Percentiles rank a stretch among this genome's conserved stretches.
phyloP scores from a whole-genome alignment of 139 green algal species.

The Diplosphaera chodatii region DNA sequence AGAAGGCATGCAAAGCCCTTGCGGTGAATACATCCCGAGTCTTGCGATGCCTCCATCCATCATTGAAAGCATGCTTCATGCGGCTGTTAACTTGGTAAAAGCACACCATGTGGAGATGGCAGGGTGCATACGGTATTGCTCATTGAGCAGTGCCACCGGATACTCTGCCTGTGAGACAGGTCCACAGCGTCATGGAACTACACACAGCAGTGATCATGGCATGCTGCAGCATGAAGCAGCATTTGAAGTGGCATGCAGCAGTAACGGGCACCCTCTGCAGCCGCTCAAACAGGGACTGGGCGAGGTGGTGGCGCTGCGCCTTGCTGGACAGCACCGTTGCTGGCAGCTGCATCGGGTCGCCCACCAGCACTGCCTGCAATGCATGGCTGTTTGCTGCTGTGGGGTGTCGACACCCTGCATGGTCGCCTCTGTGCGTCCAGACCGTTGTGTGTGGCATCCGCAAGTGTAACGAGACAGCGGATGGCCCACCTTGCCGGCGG shows the following conservation, averaged over 20 bases:
- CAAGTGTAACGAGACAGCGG: too few relatives aligned
- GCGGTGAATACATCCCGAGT: too few relatives aligned
- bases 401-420: too few relatives aligned
- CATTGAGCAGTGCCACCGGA: slow-evolving; percentile 41
- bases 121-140: slow-evolving; percentile 78
- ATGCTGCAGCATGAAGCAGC: too few relatives aligned
- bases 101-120: slow-evolving; percentile 42
- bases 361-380: slow-evolving; percentile 48
- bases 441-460: too few relatives aligned
- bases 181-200: background rate
- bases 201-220: too few relatives aligned
- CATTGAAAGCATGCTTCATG: too few relatives aligned
- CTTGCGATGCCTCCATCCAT: too few relatives aligned
- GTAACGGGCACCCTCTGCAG: slow-evolving; percentile 29
- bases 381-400: too few relatives aligned
- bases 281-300: slow-evolving; percentile 63
- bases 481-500: slow-evolving; percentile 7
- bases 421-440: too few relatives aligned
- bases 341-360: slow-evolving; percentile 72
- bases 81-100: too few relatives aligned
- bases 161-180: slow-evolving; percentile 23
- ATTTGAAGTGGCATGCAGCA: background rate
- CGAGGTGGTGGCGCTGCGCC: slow-evolving; percentile 37
- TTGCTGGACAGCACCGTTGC: slow-evolving; percentile 61
- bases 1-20: too few relatives aligned